phyloP scores from a whole-genome alignment of 805 yeast genomes.

The Candida sonorensis region DNA sequence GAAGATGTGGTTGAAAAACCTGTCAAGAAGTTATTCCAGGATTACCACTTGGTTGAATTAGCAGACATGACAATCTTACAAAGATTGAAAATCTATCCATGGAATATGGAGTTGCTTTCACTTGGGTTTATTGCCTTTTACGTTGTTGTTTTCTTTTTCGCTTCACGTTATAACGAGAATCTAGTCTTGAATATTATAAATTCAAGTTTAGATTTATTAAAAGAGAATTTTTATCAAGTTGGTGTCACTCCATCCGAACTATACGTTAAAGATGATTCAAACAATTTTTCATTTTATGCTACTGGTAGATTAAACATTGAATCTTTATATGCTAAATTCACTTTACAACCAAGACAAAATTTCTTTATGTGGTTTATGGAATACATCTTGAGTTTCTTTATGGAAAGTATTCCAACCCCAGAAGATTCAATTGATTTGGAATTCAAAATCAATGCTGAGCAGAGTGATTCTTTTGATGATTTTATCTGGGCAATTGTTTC shows the following conservation, averaged over 20 bases:
- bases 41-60: constrained; percentile 1
- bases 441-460: constrained; percentile 44
- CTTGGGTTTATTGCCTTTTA: constrained; percentile 44
- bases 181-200: constrained; percentile 48
- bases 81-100: constrained; percentile 58
- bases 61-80: constrained; percentile 48
- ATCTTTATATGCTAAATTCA: constrained; percentile 52
- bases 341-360: constrained; percentile 76
- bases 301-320: constrained; percentile 81
- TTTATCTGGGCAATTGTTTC: constrained; percentile 81
- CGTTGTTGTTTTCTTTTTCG: constrained; percentile 46
- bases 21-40: background rate
- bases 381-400: constrained; percentile 46
- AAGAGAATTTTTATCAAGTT: constrained; percentile 69
- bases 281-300: constrained; percentile 64
- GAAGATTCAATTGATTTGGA: constrained; percentile 56
- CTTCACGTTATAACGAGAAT: constrained; percentile 50
- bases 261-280: constrained; percentile 55
- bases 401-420: constrained; percentile 48
- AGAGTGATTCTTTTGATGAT: constrained; percentile 45
- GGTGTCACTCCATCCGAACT: constrained; percentile 47
- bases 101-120: constrained; percentile 67
- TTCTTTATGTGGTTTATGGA: constrained; percentile 63
- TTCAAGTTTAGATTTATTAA: constrained; percentile 41
- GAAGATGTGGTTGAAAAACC: constrained; percentile 1